Base-by-base conservation (phyloP, 768 basidiomycete species). In the Boletus vermiculosoides region DNA sequence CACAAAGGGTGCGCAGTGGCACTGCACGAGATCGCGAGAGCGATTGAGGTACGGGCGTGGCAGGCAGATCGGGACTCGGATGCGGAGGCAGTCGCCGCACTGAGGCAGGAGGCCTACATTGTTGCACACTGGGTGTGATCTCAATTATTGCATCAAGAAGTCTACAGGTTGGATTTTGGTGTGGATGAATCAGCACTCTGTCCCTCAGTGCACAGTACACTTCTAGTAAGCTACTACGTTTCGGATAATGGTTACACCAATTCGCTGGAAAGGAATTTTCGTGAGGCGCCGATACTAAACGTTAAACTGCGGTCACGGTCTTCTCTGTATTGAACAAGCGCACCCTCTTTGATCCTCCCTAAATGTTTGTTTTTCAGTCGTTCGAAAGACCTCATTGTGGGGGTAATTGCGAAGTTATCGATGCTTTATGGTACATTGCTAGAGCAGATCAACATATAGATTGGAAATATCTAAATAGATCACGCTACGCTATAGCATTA, bases 21-120 rank as follows among this genome's bases (percentile, higher is more conserved):
- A 16, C 83, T 88, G 70, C 82, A 74, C 72, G 86, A 85, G 69
- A 75, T 92, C 59, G 89, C 89, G 12, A 77, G 75, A 56, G 70
- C 77, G 37, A 70, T 92, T 63, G 88, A 90, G 70, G 70, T 74
- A 50, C 77, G 87, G 52, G 80, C 79, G 4, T 87, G 87, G 87
- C 77, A 83, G 56, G 82, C 87, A 20, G 88, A 89, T 71, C 78
- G 86, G 58, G 86, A 88, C 20, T 80, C 80, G 5, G 88, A 91
- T 61, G 72, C 72, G 12, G 89, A 91, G 72, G 89, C 89, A 1
- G 86, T 83, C 18, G 75, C 73, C 4, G 82, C 86, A 41, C 85
- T 90, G 65, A 76, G 85, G 58, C 80, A 88, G 66, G 89, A 92
- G 69, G 87, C 86, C 4, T 80, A 80, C 78, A 69, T 82, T 50